Evolutionary conservation across 176 grass and related monocot species (phyloP).

Genomic region (Cenchrus americanus): DNA sequence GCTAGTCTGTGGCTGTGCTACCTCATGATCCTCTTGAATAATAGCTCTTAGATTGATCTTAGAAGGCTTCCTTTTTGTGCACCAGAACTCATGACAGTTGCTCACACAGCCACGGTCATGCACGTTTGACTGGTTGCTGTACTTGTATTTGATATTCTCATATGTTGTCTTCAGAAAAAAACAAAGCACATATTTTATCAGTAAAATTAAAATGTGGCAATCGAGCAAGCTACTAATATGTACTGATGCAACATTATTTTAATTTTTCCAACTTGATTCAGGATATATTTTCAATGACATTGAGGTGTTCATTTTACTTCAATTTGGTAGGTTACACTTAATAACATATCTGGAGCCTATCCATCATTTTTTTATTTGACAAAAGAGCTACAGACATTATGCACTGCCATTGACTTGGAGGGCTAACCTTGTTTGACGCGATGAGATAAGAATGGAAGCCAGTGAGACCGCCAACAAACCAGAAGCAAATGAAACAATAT

Average conservation of each 20-base stretch:
- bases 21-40: constrained; percentile 60
- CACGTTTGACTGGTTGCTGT: constrained; percentile 46
- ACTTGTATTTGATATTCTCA: constrained; percentile 71
- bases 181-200: constrained; percentile 11
- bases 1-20: constrained; percentile 27
- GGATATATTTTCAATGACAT: constrained; percentile 21
- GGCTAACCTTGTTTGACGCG: constrained; percentile 64
- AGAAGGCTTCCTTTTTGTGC: constrained; percentile 67
- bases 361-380: background rate
- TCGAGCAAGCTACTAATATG: constrained; percentile 18
- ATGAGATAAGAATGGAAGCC: constrained; percentile 82
- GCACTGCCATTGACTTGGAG: background rate
- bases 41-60: constrained; percentile 59
- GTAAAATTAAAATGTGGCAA: background rate
- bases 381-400: constrained; percentile 6
- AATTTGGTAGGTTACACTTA: constrained; percentile 6
- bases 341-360: background rate
- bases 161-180: constrained; percentile 67
- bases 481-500: constrained; percentile 82
- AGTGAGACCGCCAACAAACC: constrained; percentile 81
- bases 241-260: background rate
- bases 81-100: constrained; percentile 62
- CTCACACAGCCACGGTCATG: constrained; percentile 50
- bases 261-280: background rate
- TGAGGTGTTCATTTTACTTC: constrained; percentile 8